These are phyloP conservation scores for Rusavskia elegans DNA, from an alignment of 495 filamentous ascomycete genomes.

Conservation along the genomic window DNA sequence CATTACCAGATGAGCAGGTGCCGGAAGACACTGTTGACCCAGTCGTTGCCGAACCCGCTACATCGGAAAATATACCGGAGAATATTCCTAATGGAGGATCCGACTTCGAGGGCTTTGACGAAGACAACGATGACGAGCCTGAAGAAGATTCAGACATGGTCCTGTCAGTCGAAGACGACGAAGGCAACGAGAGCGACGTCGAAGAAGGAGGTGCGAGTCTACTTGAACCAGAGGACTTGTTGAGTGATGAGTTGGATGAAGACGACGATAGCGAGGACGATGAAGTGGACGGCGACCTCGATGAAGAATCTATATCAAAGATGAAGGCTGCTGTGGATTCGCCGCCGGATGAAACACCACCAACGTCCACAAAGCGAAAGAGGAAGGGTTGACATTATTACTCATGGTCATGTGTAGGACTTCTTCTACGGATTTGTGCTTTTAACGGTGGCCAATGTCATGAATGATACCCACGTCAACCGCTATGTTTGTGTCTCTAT, in stretches of 20 bases:
- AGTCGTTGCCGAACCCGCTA: not conserved
- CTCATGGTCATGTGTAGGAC: no score
- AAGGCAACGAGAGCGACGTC: not conserved
- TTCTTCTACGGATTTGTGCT: no score
- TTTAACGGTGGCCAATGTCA: no score
- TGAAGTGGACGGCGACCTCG: not conserved
- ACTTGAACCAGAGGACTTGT: not conserved
- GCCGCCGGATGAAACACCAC: not conserved
- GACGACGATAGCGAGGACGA: constrained; percentile 1
- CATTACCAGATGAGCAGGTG: not conserved
- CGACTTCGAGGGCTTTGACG: constrained; percentile 26
- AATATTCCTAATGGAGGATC: constrained; percentile 5
- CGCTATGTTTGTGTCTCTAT: no score
- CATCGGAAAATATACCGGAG: not conserved
- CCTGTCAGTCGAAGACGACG: not conserved
- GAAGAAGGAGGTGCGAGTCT: not conserved
- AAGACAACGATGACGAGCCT: constrained; percentile 11
- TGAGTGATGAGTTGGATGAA: constrained; percentile 2
- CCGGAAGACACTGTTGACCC: not conserved
- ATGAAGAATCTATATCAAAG: no score
- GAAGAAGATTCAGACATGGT: not conserved
- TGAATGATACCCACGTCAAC: no score
- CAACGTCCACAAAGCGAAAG: not conserved
- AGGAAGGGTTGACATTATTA: not conserved
- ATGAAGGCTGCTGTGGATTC: not conserved